phyloP scores from a whole-genome alignment of 768 basidiomycete species.

The Russula griseocarnosa region DNA sequence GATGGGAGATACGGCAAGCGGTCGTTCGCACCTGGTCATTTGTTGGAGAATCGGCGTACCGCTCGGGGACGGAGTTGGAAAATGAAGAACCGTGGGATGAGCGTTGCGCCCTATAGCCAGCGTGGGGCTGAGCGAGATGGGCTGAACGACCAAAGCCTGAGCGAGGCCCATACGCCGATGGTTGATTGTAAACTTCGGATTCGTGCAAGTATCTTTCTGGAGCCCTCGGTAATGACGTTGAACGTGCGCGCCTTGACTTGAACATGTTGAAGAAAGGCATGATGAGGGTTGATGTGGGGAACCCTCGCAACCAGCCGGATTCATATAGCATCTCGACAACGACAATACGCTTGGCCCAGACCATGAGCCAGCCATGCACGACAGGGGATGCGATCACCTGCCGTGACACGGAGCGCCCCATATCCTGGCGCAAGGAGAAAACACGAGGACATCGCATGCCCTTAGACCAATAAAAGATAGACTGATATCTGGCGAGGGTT shows the following conservation, averaged over 20 bases:
- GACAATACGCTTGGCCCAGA: conserved; percentile 15
- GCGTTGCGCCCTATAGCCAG: conserved; percentile 1
- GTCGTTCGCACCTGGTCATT: conserved; percentile 15
- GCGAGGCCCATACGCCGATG: conserved; percentile 3
- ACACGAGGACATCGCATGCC: conserved; percentile 25
- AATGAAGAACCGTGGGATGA: conserved; percentile 6
- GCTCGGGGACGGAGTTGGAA: background rate
- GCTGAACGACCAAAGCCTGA: background rate
- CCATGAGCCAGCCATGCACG: conserved; percentile 20
- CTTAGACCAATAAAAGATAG: conserved; percentile 18
- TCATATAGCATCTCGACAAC: conserved; percentile 21
- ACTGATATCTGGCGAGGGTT: conserved; percentile 14
- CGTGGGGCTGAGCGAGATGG: background rate
- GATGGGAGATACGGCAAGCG: background rate
- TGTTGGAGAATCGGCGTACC: conserved; percentile 3
- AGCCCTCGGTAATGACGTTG: background rate
- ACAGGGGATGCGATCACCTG: conserved; percentile 25
- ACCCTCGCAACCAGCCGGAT: conserved; percentile 11
- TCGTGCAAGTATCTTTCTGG: conserved; percentile 11
- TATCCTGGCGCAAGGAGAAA: conserved; percentile 15
- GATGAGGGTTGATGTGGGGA: conserved; percentile 18
- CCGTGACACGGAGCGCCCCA: conserved; percentile 22
- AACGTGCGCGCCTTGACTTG: conserved; percentile 20
- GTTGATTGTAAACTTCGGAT: conserved; percentile 7
- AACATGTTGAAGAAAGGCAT: conserved; percentile 28